Base-by-base conservation (phyloP, 2,329 filamentous ascomycete genomes). In the Trichoderma simmonsii region DNA sequence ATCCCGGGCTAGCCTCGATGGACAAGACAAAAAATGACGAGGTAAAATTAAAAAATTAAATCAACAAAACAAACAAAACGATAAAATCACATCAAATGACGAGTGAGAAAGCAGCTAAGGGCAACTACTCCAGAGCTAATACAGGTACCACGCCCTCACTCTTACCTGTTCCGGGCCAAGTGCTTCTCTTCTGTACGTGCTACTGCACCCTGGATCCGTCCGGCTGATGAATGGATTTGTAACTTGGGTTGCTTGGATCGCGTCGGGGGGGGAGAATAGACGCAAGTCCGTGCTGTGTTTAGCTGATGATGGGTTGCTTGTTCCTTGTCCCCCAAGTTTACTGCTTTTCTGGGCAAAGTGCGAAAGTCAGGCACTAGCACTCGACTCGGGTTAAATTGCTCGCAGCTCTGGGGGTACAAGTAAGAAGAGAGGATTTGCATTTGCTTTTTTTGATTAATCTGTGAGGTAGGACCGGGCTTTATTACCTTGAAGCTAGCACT, bases 81-180 rank as follows among this genome's bases (percentile, higher is more conserved):
- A 51, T 21, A 51, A 21, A 21, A 51, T 21, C 14, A 24, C 7
- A 43, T 43, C 39, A 36, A 18, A 30, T 24, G 43, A 21, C 8
- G 21, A 64, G 43, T 8, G 39, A 39, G 21, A 28, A 57, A 51
- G 43, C 43, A 51, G 15, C 15, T 26, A 24, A 51, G 61, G 59
- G 32, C 59, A 21, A 21, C 43, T 65, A 34, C 63, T 65, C 62
- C 63, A 65, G 63, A 65, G 63, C 63, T 65, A 54, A 65, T 36
- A 51, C 63, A 65, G 63, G 63, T 43, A 65, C 63, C 63, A 51
- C 48, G 28, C 43, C 39, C 39, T 51, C 30, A 14, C 26, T 36
- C 39, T 64, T 51, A 43, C 62, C 28, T 65, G 6, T 32, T 54
- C 12, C 43, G 26, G 43, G 48, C 12, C 43, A 54, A 32, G 48